phyloP scores from a whole-genome alignment of 2,329 filamentous ascomycete species.

The Aureobasidium lini region DNA sequence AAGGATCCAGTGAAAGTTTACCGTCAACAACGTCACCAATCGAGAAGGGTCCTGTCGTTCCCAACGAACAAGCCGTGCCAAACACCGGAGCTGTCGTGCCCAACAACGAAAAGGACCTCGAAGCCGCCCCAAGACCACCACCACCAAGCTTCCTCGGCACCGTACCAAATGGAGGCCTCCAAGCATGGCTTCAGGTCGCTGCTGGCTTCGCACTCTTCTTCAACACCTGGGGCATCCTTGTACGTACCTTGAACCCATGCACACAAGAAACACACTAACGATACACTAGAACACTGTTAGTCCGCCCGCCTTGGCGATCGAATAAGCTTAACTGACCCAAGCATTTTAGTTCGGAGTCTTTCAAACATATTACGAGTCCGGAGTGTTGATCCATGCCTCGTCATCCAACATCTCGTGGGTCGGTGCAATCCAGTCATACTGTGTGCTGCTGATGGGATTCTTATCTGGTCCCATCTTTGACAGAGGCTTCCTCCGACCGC shows the following conservation, averaged over 20 bases:
- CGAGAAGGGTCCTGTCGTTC: constrained; percentile 10
- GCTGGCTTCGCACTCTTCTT: constrained; percentile 43
- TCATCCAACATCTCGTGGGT: constrained; percentile 26
- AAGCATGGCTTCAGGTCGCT: constrained; percentile 42
- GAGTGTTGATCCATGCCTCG: constrained; percentile 9
- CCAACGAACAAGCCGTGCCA: constrained; percentile 1
- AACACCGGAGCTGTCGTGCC: neutral
- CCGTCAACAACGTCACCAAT: neutral
- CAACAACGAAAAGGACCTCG: constrained; percentile 1
- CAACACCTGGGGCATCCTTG: constrained; percentile 34
- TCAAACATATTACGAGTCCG: constrained; percentile 18
- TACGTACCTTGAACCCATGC: too few relatives aligned
- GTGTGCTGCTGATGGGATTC: constrained; percentile 18
- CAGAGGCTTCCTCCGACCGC: constrained; percentile 6
- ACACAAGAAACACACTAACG: constrained; percentile 14
- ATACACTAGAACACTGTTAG: constrained; percentile 4
- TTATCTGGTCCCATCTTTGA: constrained; percentile 12
- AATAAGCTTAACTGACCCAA: constrained; percentile 11
- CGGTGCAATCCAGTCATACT: constrained; percentile 23
- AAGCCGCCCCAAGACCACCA: neutral
- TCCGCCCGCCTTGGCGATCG: neutral
- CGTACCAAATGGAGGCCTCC: constrained; percentile 37
- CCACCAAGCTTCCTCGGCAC: constrained; percentile 12
- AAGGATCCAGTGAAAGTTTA: neutral
- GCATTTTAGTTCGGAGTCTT: constrained; percentile 14